Base-by-base conservation (phyloP, 768 basidiomycete genomes). In the Leccinum obscurum region DNA sequence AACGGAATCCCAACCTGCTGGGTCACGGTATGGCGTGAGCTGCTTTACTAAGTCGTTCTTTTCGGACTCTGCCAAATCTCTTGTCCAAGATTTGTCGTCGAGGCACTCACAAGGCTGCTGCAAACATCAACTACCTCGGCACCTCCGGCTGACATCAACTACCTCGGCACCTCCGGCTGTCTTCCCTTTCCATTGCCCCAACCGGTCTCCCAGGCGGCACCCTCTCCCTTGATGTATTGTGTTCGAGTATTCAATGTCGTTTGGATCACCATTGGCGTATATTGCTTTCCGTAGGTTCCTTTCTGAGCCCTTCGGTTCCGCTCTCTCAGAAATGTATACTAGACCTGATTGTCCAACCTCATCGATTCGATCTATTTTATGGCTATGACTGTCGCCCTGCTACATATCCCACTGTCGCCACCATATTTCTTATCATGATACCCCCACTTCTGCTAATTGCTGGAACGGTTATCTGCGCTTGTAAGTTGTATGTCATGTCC, bases 231-330 rank as follows among this genome's bases (percentile, higher is more conserved):
- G 26, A 28, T 28, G 80, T 44, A 70, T 70, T 55, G 66, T 82
- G 44, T 63, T 83, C 50, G 85, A 88, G 39, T 55, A 77, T 44
- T 35, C 76, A 8, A 66, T 85, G 55, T 87, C 86, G 64, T 79
- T 83, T 62, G 72, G 78, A 2, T 49, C 89, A 17, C 89, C 89
- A 46, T 41, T 83, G 41, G 54, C 86, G 20, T 85, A 84, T 67
- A 82, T 85, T 76, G 72, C 75, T 22, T 70, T 88, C 7, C 85
- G 85, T 90, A 66, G 62, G 86, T 66, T 26, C 37, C 13, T 1
- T 14, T 35, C 26, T 13, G 13, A 35, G 35, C 57, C 8, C 13
- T 57, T 37, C 1, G 0, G 28, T 24, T 48, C 24, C 15, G 41
- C 59, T 59, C 41, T 39, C 39, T 44, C n/a, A 44, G 10, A n/a